Evolutionary conservation across 768 basidiomycete species (phyloP), one percentile per base, ranked within the genome.

Genomic region (Russula sp.): DNA sequence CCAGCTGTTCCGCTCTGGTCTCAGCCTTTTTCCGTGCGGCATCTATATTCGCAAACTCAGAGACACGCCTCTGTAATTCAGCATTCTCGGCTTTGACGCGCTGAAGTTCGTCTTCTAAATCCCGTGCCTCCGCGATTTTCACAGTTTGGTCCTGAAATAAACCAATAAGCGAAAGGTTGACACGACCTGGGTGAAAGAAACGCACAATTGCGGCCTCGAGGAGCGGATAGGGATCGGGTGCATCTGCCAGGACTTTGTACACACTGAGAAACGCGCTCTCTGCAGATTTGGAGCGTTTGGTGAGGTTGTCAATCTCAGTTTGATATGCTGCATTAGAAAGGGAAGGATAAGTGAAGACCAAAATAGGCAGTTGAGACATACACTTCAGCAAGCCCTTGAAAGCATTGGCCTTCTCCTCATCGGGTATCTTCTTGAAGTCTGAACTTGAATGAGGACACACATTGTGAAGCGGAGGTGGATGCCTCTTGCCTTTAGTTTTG

Each of bases 341-440:
- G 32, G 7, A 25, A 46, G 22, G 47, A 52, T 69, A 18, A 53
- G 38, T 52, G 3, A 47, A 56, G 13, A 13, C 35, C 35, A n/a
- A 14, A 39, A 39, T 32, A 20, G 10, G 20, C 39, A 22, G 42
- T 36, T 45, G 53, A 45, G 63, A 66, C 76, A 57, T 60, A 90
- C 93, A 81, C 77, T 96, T 98, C 57, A 99, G 79, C 22, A 99
- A 78, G 11, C 84, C 84, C 75, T 97, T 98, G 82, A 96, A 90
- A 13, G 86, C 86, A 53, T 82, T 82, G 46, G 86, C 75, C 74
- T 98, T 98, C 71, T 95, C 91, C 22, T 84, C 82, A 62, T 98
- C 95, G 0, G 95, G 82, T 8, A 96, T 83, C 76, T 91, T 96
- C 78, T 91, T 98, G 82, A 98, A 98, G 67, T 99, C 97, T 98